phyloP scores from a whole-genome alignment of 768 basidiomycete species.

The Phaeotremella fagi region DNA sequence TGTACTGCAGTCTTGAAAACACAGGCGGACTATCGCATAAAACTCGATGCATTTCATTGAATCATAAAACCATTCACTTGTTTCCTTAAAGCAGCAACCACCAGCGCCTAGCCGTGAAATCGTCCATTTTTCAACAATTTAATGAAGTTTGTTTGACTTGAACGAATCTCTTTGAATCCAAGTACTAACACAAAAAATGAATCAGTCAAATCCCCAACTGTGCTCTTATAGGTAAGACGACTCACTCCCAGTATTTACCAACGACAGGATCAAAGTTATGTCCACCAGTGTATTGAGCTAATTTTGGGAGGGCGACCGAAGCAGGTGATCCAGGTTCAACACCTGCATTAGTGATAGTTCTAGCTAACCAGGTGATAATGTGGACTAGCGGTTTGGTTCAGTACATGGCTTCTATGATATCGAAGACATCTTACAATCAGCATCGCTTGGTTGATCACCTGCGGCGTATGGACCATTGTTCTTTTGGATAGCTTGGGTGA shows the following conservation, averaged over 20 bases:
- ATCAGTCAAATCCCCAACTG: background rate
- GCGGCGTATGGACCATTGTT: constrained; percentile 31
- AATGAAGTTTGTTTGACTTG: constrained; percentile 33
- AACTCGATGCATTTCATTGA: background rate
- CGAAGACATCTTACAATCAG: constrained; percentile 30
- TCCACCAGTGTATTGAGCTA: constrained; percentile 34
- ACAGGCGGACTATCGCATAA: background rate
- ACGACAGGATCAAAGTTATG: constrained; percentile 37
- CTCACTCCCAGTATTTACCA: constrained; percentile 44
- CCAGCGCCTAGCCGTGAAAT: background rate
- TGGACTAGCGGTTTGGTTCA: constrained; percentile 21
- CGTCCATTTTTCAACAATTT: background rate
- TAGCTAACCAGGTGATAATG: constrained; percentile 40
- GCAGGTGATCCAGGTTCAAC: constrained; percentile 28
- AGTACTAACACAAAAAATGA: constrained; percentile 13
- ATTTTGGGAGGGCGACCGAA: constrained; percentile 24
- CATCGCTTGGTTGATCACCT: constrained; percentile 30
- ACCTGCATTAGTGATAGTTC: constrained; percentile 31
- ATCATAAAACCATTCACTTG: background rate
- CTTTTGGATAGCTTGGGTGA: constrained; percentile 43
- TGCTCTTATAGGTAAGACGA: background rate
- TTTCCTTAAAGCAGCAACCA: background rate
- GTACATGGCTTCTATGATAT: background rate
- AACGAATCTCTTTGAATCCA: constrained; percentile 36
- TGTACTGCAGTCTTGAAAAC: too few species aligned